Base-by-base conservation (phyloP, 2,329 filamentous ascomycete genomes). In the Fusarium tupiense region DNA sequence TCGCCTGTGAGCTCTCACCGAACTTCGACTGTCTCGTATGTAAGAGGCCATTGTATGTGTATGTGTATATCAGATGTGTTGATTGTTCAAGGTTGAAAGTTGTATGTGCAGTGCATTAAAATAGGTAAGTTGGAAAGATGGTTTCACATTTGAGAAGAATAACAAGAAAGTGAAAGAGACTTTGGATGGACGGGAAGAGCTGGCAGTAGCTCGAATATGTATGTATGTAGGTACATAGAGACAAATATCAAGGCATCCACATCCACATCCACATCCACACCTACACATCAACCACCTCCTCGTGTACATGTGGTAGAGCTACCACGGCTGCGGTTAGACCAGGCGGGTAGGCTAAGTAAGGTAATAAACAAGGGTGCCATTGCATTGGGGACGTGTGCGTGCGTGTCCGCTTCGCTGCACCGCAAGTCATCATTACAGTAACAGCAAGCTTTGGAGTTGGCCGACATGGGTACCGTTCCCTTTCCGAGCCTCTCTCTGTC, bases 1-100 rank as follows among this genome's bases (percentile, higher is more conserved):
- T 63, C 78, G 72, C 40, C 78, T 76, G 43, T 79, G 77, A 59
- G 71, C 47, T 61, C 77, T 75, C 64, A 76, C 61, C 62, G 75
- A 70, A 64, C 74, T 77, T 69, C 77, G 76, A 44, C 72, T 72
- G 29, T 79, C 75, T 50, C 76, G 72, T 22, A 74, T 72, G 49
- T 77, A 78, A 52, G 77, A 77, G n/a, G 77, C 68, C 77, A 79
- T 79, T 49, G 35, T 49, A 11, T 46, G 43, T 49, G 14, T 69
- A 26, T 46, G 38, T 44, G 6, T 70, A 31, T 58, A 22, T 67
- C 31, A 33, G 41, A 35, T 50, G 33, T 37, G 61, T 43, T 47
- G 24, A 37, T 35, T 19, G 47, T 38, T 35, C 53, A 50, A 66
- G 47, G 47, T 17, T 43, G 49, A 38, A 60, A 14, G 52, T 52